Evolutionary conservation across 192 early-diverging fungal genomes (phyloP).

Genomic region (Bifiguratus adelaidae): DNA sequence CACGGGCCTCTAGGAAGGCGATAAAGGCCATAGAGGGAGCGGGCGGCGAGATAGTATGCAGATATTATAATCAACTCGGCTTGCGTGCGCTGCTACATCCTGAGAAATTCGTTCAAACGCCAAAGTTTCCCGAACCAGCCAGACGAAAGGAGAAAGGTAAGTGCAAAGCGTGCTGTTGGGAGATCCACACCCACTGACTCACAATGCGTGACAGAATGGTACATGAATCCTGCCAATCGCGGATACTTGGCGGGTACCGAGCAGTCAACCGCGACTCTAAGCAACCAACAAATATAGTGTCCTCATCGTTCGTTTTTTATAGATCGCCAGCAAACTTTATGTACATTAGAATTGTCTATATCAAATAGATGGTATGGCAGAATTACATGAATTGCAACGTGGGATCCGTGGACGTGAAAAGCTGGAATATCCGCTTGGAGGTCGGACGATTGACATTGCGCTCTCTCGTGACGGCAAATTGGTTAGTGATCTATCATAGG

Average conservation of each 20-base stretch:
- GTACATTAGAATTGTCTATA: too few species aligned
- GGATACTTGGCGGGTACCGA: constrained; percentile 67
- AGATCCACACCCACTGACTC: not conserved
- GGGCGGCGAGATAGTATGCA: constrained; percentile 72
- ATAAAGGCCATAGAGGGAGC: constrained; percentile 70
- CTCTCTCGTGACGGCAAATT: constrained; percentile 7
- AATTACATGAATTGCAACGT: too few species aligned
- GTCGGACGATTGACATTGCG: constrained; percentile 17
- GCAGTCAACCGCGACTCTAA: too few species aligned
- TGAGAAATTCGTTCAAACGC: constrained; percentile 59
- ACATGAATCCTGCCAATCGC: constrained; percentile 53
- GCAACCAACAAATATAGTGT: too few species aligned
- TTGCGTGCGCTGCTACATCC: constrained; percentile 71
- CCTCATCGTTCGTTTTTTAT: too few species aligned
- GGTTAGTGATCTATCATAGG: too few species aligned
- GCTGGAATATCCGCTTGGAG: constrained; percentile 27
- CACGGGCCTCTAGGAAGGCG: constrained; percentile 64
- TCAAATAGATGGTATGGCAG: too few species aligned
- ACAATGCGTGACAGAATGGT: constrained; percentile 44
- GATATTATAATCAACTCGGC: constrained; percentile 69
- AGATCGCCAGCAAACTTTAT: too few species aligned
- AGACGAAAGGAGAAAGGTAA: constrained; percentile 48
- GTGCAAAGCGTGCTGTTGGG: not conserved
- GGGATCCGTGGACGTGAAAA: constrained; percentile 30
- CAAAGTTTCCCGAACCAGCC: constrained; percentile 54